Base-by-base conservation (phyloP, 352 stramenopile genomes). In the Hyaloperonospora brassicae region DNA sequence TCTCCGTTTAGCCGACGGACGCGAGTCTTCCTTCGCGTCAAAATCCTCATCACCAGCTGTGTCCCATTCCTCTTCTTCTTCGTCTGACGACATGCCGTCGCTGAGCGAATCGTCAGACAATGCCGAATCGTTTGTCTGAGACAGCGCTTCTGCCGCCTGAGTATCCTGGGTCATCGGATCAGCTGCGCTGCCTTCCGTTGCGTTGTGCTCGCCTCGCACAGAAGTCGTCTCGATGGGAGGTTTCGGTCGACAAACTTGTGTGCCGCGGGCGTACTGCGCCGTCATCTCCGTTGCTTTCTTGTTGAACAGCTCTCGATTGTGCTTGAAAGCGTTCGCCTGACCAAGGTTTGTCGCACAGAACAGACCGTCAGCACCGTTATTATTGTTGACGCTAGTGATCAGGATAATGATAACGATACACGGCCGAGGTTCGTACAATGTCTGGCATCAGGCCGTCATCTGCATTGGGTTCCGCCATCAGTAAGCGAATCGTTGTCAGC, bases 391-490 rank as follows among this genome's bases (percentile, higher is more conserved):
- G 2, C 24, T 25, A 11, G 13, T 11, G 24, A 38, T 11, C 27
- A 17, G 17, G 17, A 34, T 34, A 34, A 34, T 34, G 8, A 34
- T 34, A 34, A 34, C 8, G 4, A 34, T 8, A 34, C 27, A 34
- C 27, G 27, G 27, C 27, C 27, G 8, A 34, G 27, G 39, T 12
- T 50, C 71, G 17, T 69, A 91, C 81, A 61, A 91, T 93, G 13
- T 96, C 87, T 1, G 87, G 79, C 83, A 96, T 95, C 44, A 96
- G 64, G 0, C 87, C 85, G 50, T 96, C 87, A 53, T 96, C 86
- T 7, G 86, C 84, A 57, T 96, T 96, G 8, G 87, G 87, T 54
- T 95, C 84, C 10, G 78, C 84, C 76, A 96, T 93, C n/a, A 96
- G 71, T 55, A 95, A 59, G 5, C 87, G 81, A 59, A 96, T 93